Evolutionary conservation across 148 eudicot genomes (phyloP), one percentile per base, ranked within the genome.

Genomic region (Vaccinium macrocarpon): DNA sequence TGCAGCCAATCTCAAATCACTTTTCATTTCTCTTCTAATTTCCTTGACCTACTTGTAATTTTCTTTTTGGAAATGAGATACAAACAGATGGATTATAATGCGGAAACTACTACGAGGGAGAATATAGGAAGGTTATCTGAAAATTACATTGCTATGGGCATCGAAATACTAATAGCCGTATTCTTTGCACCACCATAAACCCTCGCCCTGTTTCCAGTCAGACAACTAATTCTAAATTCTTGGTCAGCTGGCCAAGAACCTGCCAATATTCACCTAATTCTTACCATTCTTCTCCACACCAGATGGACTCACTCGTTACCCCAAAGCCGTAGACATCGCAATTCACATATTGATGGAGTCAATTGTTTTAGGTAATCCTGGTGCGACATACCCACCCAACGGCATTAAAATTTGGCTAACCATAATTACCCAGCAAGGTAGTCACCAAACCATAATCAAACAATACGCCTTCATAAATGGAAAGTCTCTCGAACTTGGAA

Each of bases 41-140:
- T 55, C 57, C 14, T 55, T 12, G 16, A 12, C 68, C 38, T 12
- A 29, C 13, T 27, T 68, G 73, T 68, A 68, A 68, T 27, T 27
- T 68, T 35, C 38, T 35, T 42, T 42, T 42, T 42, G 46, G 46
- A 66, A 29, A 79, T n/a, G 50, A 52, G 70, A 68, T 27, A 79
- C 88, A 82, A 85, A 89, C 85, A 64, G 81, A 88, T 87, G 73
- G 55, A 84, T 85, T 71, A 79, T 82, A 82, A 86, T 82, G 78
- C 38, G 27, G 64, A 80, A 84, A 72, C 71, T 87, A 84, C 88
- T 35, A 35, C 3, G 84, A 70, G 53, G 57, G 55, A 74, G 42
- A 78, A 89, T 2, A 82, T 82, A 88, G 48, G 56, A 85, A 55
- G 83, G 53, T 46, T 70, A 79, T 81, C 73, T 68, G 6, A 70